A percentile compares a stretch with the other conserved stretches of the same genome.
These are phyloP conservation scores for Odontarrhena argentea DNA, from an alignment of 345 rosid genomes.

Conservation along the genomic window DNA sequence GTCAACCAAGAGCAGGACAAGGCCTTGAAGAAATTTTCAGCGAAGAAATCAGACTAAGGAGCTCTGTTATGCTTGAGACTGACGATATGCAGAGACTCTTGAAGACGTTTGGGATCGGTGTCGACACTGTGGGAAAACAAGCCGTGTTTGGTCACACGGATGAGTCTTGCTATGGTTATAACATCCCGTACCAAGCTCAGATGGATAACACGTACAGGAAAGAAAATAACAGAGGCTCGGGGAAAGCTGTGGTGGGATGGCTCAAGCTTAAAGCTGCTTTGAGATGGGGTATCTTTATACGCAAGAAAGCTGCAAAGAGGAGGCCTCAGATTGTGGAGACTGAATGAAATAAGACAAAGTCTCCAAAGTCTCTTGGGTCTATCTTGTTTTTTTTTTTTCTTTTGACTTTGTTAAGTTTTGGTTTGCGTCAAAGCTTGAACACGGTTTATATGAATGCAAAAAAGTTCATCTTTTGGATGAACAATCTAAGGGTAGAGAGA, in stretches of 20 bases:
- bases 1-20: constrained; percentile 49
- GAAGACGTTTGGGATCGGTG: constrained; percentile 58
- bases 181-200: constrained; percentile 54
- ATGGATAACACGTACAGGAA: constrained; percentile 42
- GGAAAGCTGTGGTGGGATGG: constrained; percentile 97
- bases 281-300: constrained; percentile 94
- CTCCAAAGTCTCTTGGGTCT: neutral
- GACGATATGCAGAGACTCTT: constrained; percentile 93
- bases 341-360: constrained; percentile 41
- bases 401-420: neutral
- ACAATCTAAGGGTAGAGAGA: constrained; percentile 25
- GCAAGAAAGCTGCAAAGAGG: constrained; percentile 93
- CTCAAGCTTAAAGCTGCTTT: constrained; percentile 84
- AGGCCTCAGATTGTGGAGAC: constrained; percentile 87
- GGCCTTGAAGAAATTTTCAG: constrained; percentile 65
- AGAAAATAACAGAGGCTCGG: constrained; percentile 58
- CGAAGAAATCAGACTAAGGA: constrained; percentile 72
- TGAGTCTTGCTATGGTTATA: constrained; percentile 61
- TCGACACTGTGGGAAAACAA: constrained; percentile 45
- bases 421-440: constrained; percentile 5
- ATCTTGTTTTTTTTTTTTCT: neutral
- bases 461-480: constrained; percentile 40
- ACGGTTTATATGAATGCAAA: constrained; percentile 7
- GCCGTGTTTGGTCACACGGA: constrained; percentile 53
- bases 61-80: constrained; percentile 83